These are phyloP conservation scores for Penicillium corylophilum DNA, from an alignment of 2,329 filamentous ascomycete species.

Conservation along the genomic window DNA sequence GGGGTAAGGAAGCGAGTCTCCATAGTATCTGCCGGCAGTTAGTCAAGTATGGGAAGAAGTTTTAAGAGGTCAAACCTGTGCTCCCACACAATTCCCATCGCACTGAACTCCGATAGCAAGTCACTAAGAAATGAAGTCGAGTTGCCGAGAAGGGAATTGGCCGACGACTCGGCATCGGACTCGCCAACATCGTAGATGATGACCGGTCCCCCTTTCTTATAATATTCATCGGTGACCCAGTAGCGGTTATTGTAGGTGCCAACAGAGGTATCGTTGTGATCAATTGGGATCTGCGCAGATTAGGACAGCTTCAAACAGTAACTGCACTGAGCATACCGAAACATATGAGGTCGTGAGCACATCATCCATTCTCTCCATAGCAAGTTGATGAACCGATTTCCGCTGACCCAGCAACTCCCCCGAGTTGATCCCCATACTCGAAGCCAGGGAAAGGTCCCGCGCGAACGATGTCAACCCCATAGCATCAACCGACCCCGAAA, in stretches of 20 bases:
- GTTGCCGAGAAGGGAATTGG: constrained; percentile 36
- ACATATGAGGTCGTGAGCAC: constrained; percentile 3
- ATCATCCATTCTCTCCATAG: not conserved
- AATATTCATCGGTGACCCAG: constrained; percentile 55
- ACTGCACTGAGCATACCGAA: constrained; percentile 2
- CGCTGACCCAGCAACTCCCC: constrained; percentile 9
- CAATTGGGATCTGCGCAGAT: constrained; percentile 31
- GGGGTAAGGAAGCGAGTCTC: constrained; percentile 40
- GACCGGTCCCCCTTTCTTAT: constrained; percentile 57
- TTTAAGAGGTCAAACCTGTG: constrained; percentile 36
- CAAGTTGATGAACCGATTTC: constrained; percentile 6
- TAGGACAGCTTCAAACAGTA: not conserved
- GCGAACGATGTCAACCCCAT: constrained; percentile 7
- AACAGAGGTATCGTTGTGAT: constrained; percentile 35
- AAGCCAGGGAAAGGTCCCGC: constrained; percentile 17
- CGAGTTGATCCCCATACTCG: constrained; percentile 18
- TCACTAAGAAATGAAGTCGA: constrained; percentile 30
- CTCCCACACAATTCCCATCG: constrained; percentile 43
- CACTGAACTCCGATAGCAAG: constrained; percentile 38
- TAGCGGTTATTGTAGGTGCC: constrained; percentile 57
- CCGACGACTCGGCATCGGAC: constrained; percentile 40
- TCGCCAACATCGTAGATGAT: constrained; percentile 53
- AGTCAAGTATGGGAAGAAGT: not conserved
- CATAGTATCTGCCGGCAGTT: constrained; percentile 39
- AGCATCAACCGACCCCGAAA: constrained; percentile 6